Base-by-base conservation (phyloP, 2,329 filamentous ascomycete genomes). In the Cordyceps fumosorosea region DNA sequence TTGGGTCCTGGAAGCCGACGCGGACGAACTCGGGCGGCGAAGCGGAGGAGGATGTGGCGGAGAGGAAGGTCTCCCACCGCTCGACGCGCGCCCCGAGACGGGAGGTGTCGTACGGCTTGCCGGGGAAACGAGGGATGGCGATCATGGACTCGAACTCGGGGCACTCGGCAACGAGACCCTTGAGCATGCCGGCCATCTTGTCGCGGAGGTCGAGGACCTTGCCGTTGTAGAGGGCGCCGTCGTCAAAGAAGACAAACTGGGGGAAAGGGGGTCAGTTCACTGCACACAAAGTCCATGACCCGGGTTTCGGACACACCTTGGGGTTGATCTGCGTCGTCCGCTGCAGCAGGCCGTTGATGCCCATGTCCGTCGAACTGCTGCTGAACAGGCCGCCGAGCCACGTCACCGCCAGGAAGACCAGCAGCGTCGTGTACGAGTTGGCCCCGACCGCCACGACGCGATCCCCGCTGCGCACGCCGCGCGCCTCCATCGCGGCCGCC, bases 311-410 rank as follows among this genome's bases (percentile, higher is more conserved):
- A 65, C 75, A 59, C 65, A 83, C 81, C 77, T 84, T 87, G 4
- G 91, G 91, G 66, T 87, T 81, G 64, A 95, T 86, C 77, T 95
- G 90, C 55, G 86, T 75, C 29, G 90, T 79, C 40, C 91, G 79
- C 73, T 95, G 89, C 67, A 96, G 68, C 20, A 96, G 83, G 0
- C 90, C 91, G 65, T 87, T 86, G 16, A 88, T 86, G 0, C 91
- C 91, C 87, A 95, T 95, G 73, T 96, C 91, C 0, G 91, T 93
- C 8, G 87, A 90, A 59, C 84, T 88, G 54, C 84, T 89, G 66
- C 85, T 89, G 71, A 95, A 95, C 1, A 96, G 72, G 0, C 81
- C 91, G 0, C 91, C 91, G 1, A 95, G 69, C 72, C 88, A 86
- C 1, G 83, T 83, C 0, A 85, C 81, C 0, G 89, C 90, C 63